Evolutionary conservation across 2,329 filamentous ascomycete genomes (phyloP).

Genomic region (Cordyceps cateniannulata): DNA sequence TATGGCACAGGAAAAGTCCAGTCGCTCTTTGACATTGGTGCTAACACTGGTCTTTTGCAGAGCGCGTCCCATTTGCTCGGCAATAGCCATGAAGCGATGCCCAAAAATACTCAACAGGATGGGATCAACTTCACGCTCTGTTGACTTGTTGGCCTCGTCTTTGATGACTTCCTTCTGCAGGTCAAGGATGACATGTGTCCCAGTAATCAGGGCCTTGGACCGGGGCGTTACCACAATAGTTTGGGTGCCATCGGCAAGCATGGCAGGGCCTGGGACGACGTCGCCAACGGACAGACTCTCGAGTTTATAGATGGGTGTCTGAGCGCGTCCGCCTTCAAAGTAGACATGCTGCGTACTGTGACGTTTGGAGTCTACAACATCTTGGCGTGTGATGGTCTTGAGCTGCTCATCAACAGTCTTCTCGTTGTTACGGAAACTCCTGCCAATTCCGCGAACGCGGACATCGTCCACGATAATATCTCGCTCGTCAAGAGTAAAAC

Average conservation of each 20-base stretch:
- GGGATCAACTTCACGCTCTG: slow-evolving; percentile 42
- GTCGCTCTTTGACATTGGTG: slow-evolving; percentile 74
- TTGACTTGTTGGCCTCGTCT: slow-evolving; percentile 15
- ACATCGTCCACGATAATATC: slow-evolving; percentile 91
- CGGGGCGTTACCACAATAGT: slow-evolving; percentile 85
- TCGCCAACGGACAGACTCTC: slow-evolving; percentile 67
- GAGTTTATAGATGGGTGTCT: slow-evolving; percentile 79
- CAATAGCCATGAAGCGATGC: slow-evolving; percentile 80
- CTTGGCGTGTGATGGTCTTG: slow-evolving; percentile 56
- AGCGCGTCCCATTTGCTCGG: slow-evolving; percentile 76
- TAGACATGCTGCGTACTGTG: slow-evolving; percentile 68
- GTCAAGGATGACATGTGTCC: slow-evolving; percentile 87
- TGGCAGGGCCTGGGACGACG: slow-evolving; percentile 70
- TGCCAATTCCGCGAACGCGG: slow-evolving; percentile 79
- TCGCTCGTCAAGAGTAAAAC: slow-evolving; percentile 76
- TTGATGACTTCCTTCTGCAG: slow-evolving; percentile 51
- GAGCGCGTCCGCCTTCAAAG: slow-evolving; percentile 71
- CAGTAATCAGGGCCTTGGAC: slow-evolving; percentile 68
- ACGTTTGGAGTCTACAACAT: slow-evolving; percentile 51
- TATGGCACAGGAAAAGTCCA: slow-evolving; percentile 77
- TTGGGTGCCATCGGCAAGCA: slow-evolving; percentile 81
- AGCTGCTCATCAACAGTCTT: slow-evolving; percentile 82
- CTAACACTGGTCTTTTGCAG: slow-evolving; percentile 76
- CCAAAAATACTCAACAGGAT: slow-evolving; percentile 76
- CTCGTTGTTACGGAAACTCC: slow-evolving; percentile 72